Conservation (phyloP, 2,329 filamentous ascomycete species). For the Fusarium sp. region DNA sequence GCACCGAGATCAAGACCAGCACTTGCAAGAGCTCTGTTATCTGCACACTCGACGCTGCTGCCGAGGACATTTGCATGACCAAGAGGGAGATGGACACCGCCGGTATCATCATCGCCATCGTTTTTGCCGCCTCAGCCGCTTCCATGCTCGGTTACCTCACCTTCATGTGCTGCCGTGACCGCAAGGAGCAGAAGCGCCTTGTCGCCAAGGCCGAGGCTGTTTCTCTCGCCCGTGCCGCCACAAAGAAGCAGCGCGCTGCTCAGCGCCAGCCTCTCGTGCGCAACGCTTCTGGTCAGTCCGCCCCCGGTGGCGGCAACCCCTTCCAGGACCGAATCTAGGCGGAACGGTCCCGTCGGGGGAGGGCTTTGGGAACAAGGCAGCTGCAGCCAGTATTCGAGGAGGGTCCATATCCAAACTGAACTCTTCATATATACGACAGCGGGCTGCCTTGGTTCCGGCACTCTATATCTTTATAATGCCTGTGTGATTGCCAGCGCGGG, state of each 20-base stretch:
- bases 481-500: conserved; percentile 13
- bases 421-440: background rate
- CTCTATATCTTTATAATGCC: conserved; percentile 24
- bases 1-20: conserved; percentile 49
- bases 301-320: conserved; percentile 45
- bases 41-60: conserved; percentile 55
- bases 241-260: conserved; percentile 55
- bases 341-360: conserved; percentile 33
- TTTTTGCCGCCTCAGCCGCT: conserved; percentile 57
- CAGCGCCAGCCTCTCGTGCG: conserved; percentile 54
- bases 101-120: conserved; percentile 60
- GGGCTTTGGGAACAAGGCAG: conserved; percentile 19
- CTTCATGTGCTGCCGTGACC: conserved; percentile 65
- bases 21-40: conserved; percentile 58
- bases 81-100: conserved; percentile 54
- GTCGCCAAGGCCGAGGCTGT: conserved; percentile 61
- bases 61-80: conserved; percentile 57
- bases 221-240: conserved; percentile 61
- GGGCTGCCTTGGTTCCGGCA: background rate
- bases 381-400: conserved; percentile 40
- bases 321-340: conserved; percentile 54
- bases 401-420: conserved; percentile 2
- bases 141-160: conserved; percentile 55
- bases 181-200: conserved; percentile 56
- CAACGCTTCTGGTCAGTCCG: conserved; percentile 43